These are phyloP conservation scores for Lachancea dasiensis DNA, from an alignment of 805 yeast species.

Conservation along the genomic window DNA sequence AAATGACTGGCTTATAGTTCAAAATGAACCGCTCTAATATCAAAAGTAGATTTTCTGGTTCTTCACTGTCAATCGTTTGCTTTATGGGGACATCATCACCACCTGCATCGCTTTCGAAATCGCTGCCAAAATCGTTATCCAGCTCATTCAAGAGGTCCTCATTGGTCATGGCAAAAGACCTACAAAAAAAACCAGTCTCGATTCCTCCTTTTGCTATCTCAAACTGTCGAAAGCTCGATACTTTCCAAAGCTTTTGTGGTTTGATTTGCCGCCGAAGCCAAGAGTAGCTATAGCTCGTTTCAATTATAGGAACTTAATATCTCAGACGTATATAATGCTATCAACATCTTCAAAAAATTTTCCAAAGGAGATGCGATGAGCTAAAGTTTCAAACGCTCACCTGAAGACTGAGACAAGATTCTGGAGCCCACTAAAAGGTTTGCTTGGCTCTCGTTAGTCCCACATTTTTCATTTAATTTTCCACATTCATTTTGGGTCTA, in stretches of 20 bases:
- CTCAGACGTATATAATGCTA: not conserved
- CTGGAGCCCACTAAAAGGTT: not conserved
- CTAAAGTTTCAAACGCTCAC: not conserved
- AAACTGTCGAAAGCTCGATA: too few relatives aligned
- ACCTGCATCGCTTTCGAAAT: constrained; percentile 3
- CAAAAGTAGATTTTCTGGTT: not conserved
- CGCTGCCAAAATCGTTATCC: constrained; percentile 6
- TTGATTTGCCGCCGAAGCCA: constrained; percentile 2
- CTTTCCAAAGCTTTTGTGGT: not conserved
- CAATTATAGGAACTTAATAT: not conserved
- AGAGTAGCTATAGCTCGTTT: not conserved
- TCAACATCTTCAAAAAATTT: constrained; percentile 4
- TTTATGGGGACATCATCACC: too few relatives aligned
- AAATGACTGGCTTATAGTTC: not conserved
- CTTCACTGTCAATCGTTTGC: not conserved
- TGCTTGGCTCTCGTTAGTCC: not conserved
- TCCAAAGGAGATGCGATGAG: constrained; percentile 5
- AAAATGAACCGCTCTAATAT: not conserved
- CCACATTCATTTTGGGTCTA: not conserved
- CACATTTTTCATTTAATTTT: too few relatives aligned
- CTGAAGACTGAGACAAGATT: not conserved
- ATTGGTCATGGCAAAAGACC: constrained; percentile 5
- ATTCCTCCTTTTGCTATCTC: too few relatives aligned
- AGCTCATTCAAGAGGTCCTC: constrained; percentile 11
- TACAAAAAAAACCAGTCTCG: too few relatives aligned